Base-by-base conservation (phyloP, 2,329 filamentous ascomycete species). In the Aspergillus tanneri region DNA sequence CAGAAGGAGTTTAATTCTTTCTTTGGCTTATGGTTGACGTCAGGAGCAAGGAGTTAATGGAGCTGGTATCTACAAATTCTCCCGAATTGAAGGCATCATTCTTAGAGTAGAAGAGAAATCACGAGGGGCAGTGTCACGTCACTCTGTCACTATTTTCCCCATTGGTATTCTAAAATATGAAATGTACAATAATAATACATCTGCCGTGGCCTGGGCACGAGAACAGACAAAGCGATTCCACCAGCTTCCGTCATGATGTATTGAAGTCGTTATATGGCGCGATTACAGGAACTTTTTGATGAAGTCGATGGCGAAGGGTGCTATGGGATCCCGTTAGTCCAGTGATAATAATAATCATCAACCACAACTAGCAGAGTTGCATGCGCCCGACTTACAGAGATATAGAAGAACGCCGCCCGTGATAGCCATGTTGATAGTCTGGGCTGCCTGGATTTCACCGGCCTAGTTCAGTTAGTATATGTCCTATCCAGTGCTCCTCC, bases 351-450 rank as follows among this genome's bases (percentile, higher is more conserved):
- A n/a, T n/a, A n/a, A n/a, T n/a, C n/a, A n/a, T n/a, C n/a, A n/a
- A n/a, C n/a, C n/a, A n/a, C n/a, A n/a, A n/a, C n/a, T n/a, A n/a
- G n/a, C n/a, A n/a, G n/a, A n/a, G n/a, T n/a, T n/a, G n/a, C n/a
- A n/a, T n/a, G n/a, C n/a, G 12, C 3, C 23, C 2, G 34, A 62
- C 81, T 54, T 76, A 85, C 82, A 83, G 42, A 85, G 73, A 69
- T 85, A 85, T 41, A 85, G 75, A 22, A 83, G 66, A 42, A 80
- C 65, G 57, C 79, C 80, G 46, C 77, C 75, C 36, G 73, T 72
- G 49, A 78, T 64, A 41, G 79, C 79, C 64, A 74, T 73, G 63
- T 78, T 77, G 59, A 85, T 72, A 36, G 79, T 79, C 56, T 73
- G 68, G 46, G 64, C 66, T 21, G 82, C 81, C 59, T 78, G 72